These are phyloP conservation scores for Tillandsia fasciculata DNA, from an alignment of 176 grass and related monocot genomes.

Conservation along the genomic window DNA sequence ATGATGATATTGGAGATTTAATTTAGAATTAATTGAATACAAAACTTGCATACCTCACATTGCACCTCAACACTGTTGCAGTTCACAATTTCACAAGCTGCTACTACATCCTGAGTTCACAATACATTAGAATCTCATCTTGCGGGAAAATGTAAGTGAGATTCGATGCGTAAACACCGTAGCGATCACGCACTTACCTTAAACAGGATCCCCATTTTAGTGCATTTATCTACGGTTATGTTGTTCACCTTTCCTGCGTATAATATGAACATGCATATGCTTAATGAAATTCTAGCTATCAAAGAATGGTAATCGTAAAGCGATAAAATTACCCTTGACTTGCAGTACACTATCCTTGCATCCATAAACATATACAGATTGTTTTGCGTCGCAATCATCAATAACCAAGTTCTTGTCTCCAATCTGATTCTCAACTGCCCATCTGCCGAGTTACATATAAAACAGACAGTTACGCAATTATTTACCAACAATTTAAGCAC, in stretches of 20 bases:
- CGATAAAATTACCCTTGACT: constrained; percentile 34
- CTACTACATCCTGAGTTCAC: constrained; percentile 37
- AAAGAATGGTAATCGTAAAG: not conserved
- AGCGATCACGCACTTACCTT: constrained; percentile 16
- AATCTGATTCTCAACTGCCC: constrained; percentile 46
- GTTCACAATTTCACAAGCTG: constrained; percentile 55
- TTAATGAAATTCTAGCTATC: not conserved
- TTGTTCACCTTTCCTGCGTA: constrained; percentile 56
- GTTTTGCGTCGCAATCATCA: constrained; percentile 54
- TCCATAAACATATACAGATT: constrained; percentile 45
- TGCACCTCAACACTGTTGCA: constrained; percentile 55
- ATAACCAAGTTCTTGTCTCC: constrained; percentile 37
- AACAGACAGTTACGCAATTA: not conserved
- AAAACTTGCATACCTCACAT: constrained; percentile 35
- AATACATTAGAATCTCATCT: not conserved
- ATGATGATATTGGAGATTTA: not conserved
- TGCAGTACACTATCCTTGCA: constrained; percentile 54
- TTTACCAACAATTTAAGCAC: not conserved
- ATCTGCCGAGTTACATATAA: constrained; percentile 16
- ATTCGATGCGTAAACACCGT: too few relatives aligned
- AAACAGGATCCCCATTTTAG: constrained; percentile 43
- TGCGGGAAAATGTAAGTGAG: too few relatives aligned
- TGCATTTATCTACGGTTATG: constrained; percentile 61
- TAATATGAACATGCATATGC: not conserved
- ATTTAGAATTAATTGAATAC: not conserved